Percentiles rank a stretch among this genome's conserved stretches.
These are phyloP conservation scores for Russula olivacea DNA, from an alignment of 768 basidiomycete species.

Conservation along the genomic window DNA sequence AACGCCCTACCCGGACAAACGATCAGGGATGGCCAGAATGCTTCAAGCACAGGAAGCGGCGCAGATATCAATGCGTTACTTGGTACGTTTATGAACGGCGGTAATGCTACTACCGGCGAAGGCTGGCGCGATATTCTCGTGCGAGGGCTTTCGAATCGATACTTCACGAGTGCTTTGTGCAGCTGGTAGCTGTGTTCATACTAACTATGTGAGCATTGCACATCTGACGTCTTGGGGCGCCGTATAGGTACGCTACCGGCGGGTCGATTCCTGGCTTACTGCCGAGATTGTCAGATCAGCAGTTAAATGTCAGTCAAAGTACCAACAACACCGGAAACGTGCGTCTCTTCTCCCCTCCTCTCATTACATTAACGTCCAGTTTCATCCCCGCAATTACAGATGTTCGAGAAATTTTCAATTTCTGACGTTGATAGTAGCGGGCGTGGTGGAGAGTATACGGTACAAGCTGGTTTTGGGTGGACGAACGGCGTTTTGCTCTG, in stretches of 20 bases:
- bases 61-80: conserved; percentile 57
- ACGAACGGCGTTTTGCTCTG: conserved; percentile 79
- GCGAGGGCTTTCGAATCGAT: conserved; percentile 79
- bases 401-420: conserved; percentile 86
- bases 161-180: conserved; percentile 76
- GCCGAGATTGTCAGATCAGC: conserved; percentile 58
- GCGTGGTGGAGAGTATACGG: conserved; percentile 81
- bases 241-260: conserved; percentile 72
- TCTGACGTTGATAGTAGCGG: conserved; percentile 75
- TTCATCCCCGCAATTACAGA: conserved; percentile 37
- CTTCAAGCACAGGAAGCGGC: conserved; percentile 45
- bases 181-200: conserved; percentile 58
- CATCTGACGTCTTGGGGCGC: neutral
- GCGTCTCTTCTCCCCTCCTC: conserved; percentile 29
- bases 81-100: conserved; percentile 60
- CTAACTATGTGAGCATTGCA: neutral
- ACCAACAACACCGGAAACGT: conserved; percentile 68
- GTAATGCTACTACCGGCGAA: conserved; percentile 53
- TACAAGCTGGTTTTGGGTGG: conserved; percentile 83
- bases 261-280: conserved; percentile 71
- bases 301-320: conserved; percentile 65
- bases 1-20: conserved; percentile 64
- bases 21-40: conserved; percentile 40
- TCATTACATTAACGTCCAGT: neutral
- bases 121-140: conserved; percentile 59